Evolutionary conservation across 1,139 yeast species (phyloP), one percentile per base, ranked within the genome.

Genomic region (Magnusiomyces magnusii): DNA sequence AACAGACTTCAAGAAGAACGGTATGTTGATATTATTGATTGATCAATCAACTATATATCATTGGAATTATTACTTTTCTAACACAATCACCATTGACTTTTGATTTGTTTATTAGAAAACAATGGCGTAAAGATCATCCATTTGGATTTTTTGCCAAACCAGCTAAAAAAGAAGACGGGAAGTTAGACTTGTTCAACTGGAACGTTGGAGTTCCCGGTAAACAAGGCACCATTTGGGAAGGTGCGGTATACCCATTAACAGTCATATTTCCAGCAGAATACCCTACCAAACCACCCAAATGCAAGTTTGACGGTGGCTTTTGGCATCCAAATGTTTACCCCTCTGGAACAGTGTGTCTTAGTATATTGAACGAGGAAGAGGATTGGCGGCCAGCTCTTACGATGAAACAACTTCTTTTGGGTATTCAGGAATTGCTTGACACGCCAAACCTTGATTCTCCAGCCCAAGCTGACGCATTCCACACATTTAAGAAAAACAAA

Each of bases 351-450:
- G 86, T 93, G 49, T 93, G 99, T 74, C 80, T 93, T 55, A 86
- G 95, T 58, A 93, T 95, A 61, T 78, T 93, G 70, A 95, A 93
- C 71, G 99, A 93, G 72, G 95, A 87, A 57, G 96, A 92, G 72
- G 99, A 90, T 71, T 95, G 99, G 99, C 83, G 96, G 69, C 99
- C 99, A 1, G 97, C 97, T 10, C 86, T 93, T 64, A 90, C 97
- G 19, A 76, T 95, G 67, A 91, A 90, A 70, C 97, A 93, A 71
- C 86, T 95, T 61, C 85, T 88, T 2, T 76, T 91, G 64, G 99
- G 99, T 10, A 85, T 95, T 58, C 99, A 95, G 73, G 97, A 92
- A 71, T 78, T 95, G 60, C 78, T 95, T 64, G 90, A 87, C 68
- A 80, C 85, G 36, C 99, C 99, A 41, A 95, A 95, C 70, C 95